phyloP scores from a whole-genome alignment of 2,329 filamentous ascomycete genomes.

The Cladosporium phlei region DNA sequence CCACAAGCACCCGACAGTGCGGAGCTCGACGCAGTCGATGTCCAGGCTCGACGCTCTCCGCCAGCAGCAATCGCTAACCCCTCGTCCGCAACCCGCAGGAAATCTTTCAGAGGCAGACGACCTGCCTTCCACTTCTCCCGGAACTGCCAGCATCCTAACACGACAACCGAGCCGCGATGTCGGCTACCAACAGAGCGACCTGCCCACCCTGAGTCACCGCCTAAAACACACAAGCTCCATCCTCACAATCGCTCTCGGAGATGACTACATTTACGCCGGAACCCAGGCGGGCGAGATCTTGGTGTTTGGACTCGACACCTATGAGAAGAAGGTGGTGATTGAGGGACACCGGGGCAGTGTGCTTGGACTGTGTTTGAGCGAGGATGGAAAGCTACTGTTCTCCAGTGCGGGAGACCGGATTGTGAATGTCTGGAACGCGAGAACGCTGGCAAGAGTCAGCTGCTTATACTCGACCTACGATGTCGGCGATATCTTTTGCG shows the following conservation, averaged over 20 bases:
- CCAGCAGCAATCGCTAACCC: conserved; percentile 14
- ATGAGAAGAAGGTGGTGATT: conserved; percentile 70
- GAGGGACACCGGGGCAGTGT: conserved; percentile 91
- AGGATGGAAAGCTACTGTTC: conserved; percentile 71
- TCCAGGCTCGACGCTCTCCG: conserved; percentile 13
- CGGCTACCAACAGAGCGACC: conserved; percentile 21
- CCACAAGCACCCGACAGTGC: not conserved
- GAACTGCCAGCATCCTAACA: conserved; percentile 15
- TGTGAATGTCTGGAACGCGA: conserved; percentile 87
- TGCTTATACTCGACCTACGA: conserved; percentile 92
- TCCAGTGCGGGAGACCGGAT: conserved; percentile 91
- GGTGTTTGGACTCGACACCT: conserved; percentile 83
- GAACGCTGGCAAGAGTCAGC: conserved; percentile 69
- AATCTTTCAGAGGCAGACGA: conserved; percentile 14
- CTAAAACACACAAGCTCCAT: conserved; percentile 74
- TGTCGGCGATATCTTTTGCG: conserved; percentile 90
- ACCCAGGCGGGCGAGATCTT: conserved; percentile 91
- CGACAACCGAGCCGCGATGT: conserved; percentile 23
- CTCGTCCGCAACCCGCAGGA: conserved; percentile 9
- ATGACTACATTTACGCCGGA: conserved; percentile 80
- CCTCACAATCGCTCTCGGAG: conserved; percentile 74
- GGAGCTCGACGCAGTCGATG: conserved; percentile 9
- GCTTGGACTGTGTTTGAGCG: conserved; percentile 74
- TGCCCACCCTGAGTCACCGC: conserved; percentile 66
- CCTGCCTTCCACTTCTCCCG: conserved; percentile 7